These are phyloP conservation scores for Bipolaris bicolor DNA, from an alignment of 2,329 filamentous ascomycete species.

Conservation along the genomic window DNA sequence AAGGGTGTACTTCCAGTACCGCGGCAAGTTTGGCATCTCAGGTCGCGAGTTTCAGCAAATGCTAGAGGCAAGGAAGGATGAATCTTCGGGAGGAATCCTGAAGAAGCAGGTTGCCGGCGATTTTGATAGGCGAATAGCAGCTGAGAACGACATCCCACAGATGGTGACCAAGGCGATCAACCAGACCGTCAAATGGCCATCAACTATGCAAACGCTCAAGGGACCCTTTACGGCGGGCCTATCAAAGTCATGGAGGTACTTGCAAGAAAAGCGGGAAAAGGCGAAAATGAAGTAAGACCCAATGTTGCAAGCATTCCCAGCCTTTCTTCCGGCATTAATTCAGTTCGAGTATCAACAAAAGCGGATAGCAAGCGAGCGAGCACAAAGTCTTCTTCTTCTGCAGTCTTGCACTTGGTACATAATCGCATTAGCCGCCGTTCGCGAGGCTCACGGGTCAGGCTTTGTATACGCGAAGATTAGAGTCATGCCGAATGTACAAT, in stretches of 20 bases:
- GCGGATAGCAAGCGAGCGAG: slow-evolving; percentile 22
- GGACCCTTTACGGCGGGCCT: slow-evolving; percentile 79
- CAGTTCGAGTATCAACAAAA: slow-evolving; percentile 28
- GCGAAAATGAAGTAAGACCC: slow-evolving; percentile 40
- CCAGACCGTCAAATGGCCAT: slow-evolving; percentile 91
- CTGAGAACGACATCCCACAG: slow-evolving; percentile 70
- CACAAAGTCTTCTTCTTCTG: slow-evolving; percentile 3
- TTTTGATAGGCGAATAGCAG: slow-evolving; percentile 87
- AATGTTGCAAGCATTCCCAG: neutral
- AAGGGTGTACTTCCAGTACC: slow-evolving; percentile 93
- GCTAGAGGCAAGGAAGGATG: slow-evolving; percentile 76
- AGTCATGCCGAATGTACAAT: neutral
- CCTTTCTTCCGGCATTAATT: slow-evolving; percentile 8
- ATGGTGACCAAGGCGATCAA: slow-evolving; percentile 79
- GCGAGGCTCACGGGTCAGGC: slow-evolving; percentile 29
- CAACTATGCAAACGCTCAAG: slow-evolving; percentile 85
- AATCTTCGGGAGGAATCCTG: slow-evolving; percentile 66
- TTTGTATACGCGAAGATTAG: slow-evolving; percentile 19
- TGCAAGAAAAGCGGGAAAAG: slow-evolving; percentile 74
- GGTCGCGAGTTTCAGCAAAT: slow-evolving; percentile 82
- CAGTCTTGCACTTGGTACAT: slow-evolving; percentile 8
- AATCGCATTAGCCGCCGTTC: slow-evolving; percentile 23
- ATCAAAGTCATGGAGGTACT: slow-evolving; percentile 72
- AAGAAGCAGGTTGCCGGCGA: slow-evolving; percentile 77
- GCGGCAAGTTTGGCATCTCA: slow-evolving; percentile 86